Evolutionary conservation across 805 yeast genomes (phyloP), one percentile per base, ranked within the genome.

Genomic region (Lachancea waltii): DNA sequence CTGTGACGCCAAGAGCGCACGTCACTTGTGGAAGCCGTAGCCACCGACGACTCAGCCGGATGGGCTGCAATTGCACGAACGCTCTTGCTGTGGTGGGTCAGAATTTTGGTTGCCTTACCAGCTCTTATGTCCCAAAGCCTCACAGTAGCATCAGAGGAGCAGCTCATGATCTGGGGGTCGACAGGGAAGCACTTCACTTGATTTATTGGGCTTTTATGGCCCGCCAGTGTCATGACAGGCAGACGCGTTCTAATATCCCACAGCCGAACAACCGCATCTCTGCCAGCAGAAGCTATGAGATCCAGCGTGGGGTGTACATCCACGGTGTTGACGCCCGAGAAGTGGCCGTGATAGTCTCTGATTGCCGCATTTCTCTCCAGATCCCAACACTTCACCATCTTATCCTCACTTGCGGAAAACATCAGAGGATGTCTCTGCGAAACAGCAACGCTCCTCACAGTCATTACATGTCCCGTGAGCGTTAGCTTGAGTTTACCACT

Each of bases 361-460:
- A 87, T 74, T 2, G 85, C 77, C 48, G 76, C 76, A 50, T 89
- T 85, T 52, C 78, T 75, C 58, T 90, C 97, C 48, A 92, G 68
- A 65, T 92, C 99, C 97, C 97, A 92, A 60, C 97, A 89, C 55
- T 85, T 77, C 7, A 87, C 85, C 18, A 87, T 71, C 58, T 89
- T 89, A 58, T 92, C 99, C 55, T 92, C 97, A 30, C 95, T 83
- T 17, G 92, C 89, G 10, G 90, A 77, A 57, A 89, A 92, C 67
- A 92, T 64, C 58, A 90, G 90, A 0, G 97, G 96, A 55, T 80
- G 86, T 38, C 82, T 67, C 2, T 70, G 65, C 0, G 95, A 84
- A 0, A 90, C 72, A 0, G 72, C 79, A 11, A 92, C 53, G 2
- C 85, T 82, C 39, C 96, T 63, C 1, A 92, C 90, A 0, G 86